Evolutionary conservation across 257 asterid species (phyloP), one percentile per base, ranked within the genome.

Genomic region (Euphrasia confusa): DNA sequence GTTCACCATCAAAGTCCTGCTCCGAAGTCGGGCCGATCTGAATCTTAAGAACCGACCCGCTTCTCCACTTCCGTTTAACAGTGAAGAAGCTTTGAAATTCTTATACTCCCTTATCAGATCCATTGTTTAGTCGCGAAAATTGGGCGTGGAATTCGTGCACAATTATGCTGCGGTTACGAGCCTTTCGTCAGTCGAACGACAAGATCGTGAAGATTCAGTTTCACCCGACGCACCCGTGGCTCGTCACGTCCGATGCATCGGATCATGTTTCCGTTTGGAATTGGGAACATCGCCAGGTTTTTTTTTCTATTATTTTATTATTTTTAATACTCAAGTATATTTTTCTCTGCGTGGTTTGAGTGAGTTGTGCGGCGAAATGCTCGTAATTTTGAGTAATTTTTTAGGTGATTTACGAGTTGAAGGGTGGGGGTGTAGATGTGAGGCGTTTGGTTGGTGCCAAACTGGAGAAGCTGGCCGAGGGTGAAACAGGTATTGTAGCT

Each of bases 181-280:
- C 99, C 7, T 89, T 87, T 76, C 97, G 99, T 59, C 99, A 95
- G 28, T 83, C 97, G 49, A 87, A 83, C 73, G 99, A 93, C 27
- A 93, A 89, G 89, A 87, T 90, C 80, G 93, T 85, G 72, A 90
- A 89, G 90, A 85, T 93, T 74, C 95, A 89, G 60, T 78, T 93
- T 84, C 99, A 93, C 81, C 99, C 99, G 4, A 93, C 99, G 30
- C 99, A 93, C 71, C 97, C 99, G n/a, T 93, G 99, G 99, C 88
- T 93, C 15, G 97, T 93, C 39, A 93, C 97, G 0, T 80, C 99
- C 64, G 99, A 93, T 75, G 95, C 96, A 14, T 84, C 99, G 53
- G 99, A 93, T 87, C 97, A 93, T 66, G 99, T 93, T 54, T 93
- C 99, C 70, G 97, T 93, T 58, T 93, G 99, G 99, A 93, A 93